Evolutionary conservation across 768 basidiomycete species (phyloP), one percentile per base, ranked within the genome.

Genomic region (Gymnopilus dilepis): DNA sequence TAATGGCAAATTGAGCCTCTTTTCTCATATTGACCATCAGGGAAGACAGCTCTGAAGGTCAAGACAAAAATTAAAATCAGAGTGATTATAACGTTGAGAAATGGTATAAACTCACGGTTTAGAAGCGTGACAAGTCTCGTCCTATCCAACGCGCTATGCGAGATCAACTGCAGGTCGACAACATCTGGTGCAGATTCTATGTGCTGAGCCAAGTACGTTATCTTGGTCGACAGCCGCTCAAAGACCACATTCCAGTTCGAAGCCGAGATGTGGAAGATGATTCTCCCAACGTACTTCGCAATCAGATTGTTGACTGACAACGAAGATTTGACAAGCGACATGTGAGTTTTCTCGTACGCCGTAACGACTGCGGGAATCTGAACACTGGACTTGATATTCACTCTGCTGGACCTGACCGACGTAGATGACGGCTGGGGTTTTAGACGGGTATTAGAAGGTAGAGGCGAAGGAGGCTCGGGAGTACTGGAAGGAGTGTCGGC

Each of bases 181-280:
- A 85, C 80, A 69, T 97, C 94, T 0, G 86, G 82, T 12, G 69
- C 69, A 2, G 75, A 73, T 0, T 80, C 75, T 52, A 69, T 68
- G 65, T 77, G 72, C 37, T 73, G 69, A 0, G 89, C 88, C 26
- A 95, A 81, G 60, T 79, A 77, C 43, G 86, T 84, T 31, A 95
- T 89, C 74, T 89, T 90, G 45, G 77, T 74, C 45, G 87, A 84
- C 57, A 96, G 82, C 30, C 92, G 82, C 21, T 81, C 74, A 66
- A 91, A 86, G 15, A 97, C 89, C 7, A 91, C 84, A 54, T 76
- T 72, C 94, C 95, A 97, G 72, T 97, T 96, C 12, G 90, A 90
- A 0, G 91, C 89, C 2, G 95, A 95, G 17, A 98, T 82, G 70
- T 90, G 89, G 70, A 91, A 95, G 26, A 97, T 84, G 63, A 96